Evolutionary conservation across 805 yeast species (phyloP).

Genomic region (Kazachstania africana): DNA sequence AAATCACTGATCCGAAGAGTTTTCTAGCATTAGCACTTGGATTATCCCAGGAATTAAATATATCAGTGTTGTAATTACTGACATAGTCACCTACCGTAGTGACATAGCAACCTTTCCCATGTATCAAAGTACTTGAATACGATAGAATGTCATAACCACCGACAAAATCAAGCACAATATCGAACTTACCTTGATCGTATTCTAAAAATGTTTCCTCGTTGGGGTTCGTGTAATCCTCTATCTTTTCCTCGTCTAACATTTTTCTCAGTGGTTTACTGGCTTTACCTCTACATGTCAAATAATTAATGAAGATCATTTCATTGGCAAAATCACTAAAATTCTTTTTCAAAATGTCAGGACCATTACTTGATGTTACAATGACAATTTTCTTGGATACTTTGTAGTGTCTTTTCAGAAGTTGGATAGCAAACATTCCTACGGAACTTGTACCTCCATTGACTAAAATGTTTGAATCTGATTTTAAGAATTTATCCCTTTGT

Average conservation of each 20-base stretch:
- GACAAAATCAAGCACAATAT: slow-evolving; percentile 53
- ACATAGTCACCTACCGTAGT: slow-evolving; percentile 57
- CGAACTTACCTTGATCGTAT: slow-evolving; percentile 38
- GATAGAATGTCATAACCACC: slow-evolving; percentile 51
- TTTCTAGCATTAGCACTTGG: slow-evolving; percentile 28
- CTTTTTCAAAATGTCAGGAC: slow-evolving; percentile 32
- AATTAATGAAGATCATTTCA: slow-evolving; percentile 29
- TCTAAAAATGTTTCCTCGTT: slow-evolving; percentile 14
- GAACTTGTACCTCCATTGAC: slow-evolving; percentile 70
- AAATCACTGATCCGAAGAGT: slow-evolving; percentile 25
- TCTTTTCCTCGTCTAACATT: slow-evolving; percentile 25
- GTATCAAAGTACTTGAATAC: slow-evolving; percentile 33
- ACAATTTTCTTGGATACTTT: slow-evolving; percentile 40
- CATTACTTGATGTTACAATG: slow-evolving; percentile 44
- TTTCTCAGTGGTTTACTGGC: slow-evolving; percentile 22
- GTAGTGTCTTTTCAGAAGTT: slow-evolving; percentile 41
- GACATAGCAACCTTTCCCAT: slow-evolving; percentile 39
- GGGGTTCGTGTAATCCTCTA: slow-evolving; percentile 18
- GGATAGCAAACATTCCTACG: slow-evolving; percentile 53
- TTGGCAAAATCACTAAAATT: slow-evolving; percentile 31
- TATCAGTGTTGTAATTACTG: slow-evolving; percentile 28
- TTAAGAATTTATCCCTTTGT: slow-evolving; percentile 18
- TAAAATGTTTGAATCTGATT: slow-evolving; percentile 38
- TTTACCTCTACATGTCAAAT: slow-evolving; percentile 25
- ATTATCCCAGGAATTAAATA: slow-evolving; percentile 28